Evolutionary conservation across 805 yeast genomes (phyloP), one percentile per base, ranked within the genome.

Genomic region (Groenewaldozyma salmanticensis): DNA sequence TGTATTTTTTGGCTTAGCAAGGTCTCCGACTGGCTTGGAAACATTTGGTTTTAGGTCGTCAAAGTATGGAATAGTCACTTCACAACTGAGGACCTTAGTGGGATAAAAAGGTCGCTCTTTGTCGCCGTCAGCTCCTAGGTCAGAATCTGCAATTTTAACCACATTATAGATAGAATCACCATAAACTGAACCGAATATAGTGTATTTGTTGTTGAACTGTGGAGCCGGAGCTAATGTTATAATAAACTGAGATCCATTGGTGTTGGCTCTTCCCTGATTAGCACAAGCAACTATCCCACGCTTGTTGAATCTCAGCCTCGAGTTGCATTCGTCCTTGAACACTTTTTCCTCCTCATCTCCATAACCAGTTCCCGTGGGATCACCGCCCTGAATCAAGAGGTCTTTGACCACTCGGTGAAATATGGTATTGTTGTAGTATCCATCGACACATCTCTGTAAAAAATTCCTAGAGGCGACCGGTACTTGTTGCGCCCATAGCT

Each of bases 401-500:
- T 48, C 55, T 9, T 47, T 50, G 5, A 67, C 52, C 3, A 71
- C 56, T 31, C 70, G 59, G 40, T 60, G 60, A 50, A 80, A 75
- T 31, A 48, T 46, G 40, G 63, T 53, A 11, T 66, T 69, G 37
- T 57, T 57, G 51, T 67, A 77, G 31, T 50, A 52, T 6, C 69
- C 68, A 43, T 70, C 59, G 13, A 66, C 33, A 47, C 81, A 72
- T 29, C 62, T 64, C 38, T 65, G 63, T n/a, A 81, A 52, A 49
- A 81, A 79, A 31, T 53, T 51, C 27, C 67, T 52, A 22, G 71
- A 52, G 1, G 75, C 67, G 0, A 48, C 45, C 0, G 87, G 86
- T 2, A 72, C 58, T 53, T 82, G 85, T 49, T 74, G 74, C 9
- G 87, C 83, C 77, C 81, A 82, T 4, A 81, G 55, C 43, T 77